Evolutionary conservation across 805 yeast genomes (phyloP).

Genomic region (Monosporozyma unispora): DNA sequence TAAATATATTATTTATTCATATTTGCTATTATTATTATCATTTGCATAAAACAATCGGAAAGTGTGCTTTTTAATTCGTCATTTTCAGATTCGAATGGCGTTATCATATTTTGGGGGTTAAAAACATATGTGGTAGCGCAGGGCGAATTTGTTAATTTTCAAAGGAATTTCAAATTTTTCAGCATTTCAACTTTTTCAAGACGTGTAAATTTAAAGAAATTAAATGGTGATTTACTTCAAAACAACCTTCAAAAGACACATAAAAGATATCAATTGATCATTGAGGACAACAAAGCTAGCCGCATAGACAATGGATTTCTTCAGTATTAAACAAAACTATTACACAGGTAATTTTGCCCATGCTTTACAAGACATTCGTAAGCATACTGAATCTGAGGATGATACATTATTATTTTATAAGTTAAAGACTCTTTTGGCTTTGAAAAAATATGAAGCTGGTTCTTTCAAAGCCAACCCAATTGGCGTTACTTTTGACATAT

Average conservation of each 20-base stretch:
- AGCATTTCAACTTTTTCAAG: neutral
- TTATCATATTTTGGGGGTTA: neutral
- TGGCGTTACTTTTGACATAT: constrained; percentile 26
- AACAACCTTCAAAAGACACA: neutral
- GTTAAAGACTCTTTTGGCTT: constrained; percentile 27
- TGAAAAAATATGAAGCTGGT: constrained; percentile 17
- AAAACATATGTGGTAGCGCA: neutral
- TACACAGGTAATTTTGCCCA: constrained; percentile 49
- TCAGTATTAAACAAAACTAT: constrained; percentile 48
- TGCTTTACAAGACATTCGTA: constrained; percentile 35
- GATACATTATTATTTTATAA: constrained; percentile 28
- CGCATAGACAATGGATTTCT: constrained; percentile 34
- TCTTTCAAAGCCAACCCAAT: constrained; percentile 14
- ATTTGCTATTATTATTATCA: no score
- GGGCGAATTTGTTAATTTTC: neutral
- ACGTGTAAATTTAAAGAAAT: neutral
- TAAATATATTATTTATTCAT: no score
- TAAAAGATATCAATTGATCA: neutral
- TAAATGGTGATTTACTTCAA: neutral
- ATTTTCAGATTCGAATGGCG: neutral
- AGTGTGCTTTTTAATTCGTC: neutral
- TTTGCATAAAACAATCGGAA: neutral
- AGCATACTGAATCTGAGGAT: constrained; percentile 27
- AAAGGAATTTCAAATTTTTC: neutral
- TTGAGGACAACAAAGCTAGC: neutral